Evolutionary conservation across 805 yeast genomes (phyloP), one percentile per base, ranked within the genome.

Genomic region (Gaillardinia entomophila): DNA sequence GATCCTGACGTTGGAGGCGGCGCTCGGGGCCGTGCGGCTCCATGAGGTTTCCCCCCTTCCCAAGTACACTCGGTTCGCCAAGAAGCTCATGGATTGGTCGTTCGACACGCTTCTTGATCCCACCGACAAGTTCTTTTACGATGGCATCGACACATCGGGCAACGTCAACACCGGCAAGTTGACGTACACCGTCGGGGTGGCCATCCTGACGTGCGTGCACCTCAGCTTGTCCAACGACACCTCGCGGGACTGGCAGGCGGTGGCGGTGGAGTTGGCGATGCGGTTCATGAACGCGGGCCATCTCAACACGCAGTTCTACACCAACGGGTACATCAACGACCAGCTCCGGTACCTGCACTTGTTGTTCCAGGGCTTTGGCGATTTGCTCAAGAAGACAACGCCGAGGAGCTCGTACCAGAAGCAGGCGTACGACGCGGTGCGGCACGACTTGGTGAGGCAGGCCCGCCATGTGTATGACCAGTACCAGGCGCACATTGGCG

Each of bases 281-380:
- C 10, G 27, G 12, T 5, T 13, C 11, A 12, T 25, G 10, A 36
- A 35, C 19, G 45, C 36, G 3, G 53, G 51, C 3, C 32, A 30
- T 8, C 38, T 45, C 22, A 41, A 48, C 27, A 36, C 38, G 16
- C 42, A 40, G 16, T 48, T 44, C 38, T 48, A 38, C 27, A 24
- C 40, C 20, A 29, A 46, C 18, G 53, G 53, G 3, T 38, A 46
- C 38, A 35, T 48, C 38, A 41, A 43, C 32, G 39, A 48, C 28
- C 32, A 30, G 4, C 28, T 43, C 31, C 25, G 35, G 20, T 43
- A 48, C 25, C 31, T 38, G 15, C 51, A 48, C 34, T 30, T 45
- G 16, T 33, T 48, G 11, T 40, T 46, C 17, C 34, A 29, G 4
- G 53, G 51, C 2, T 36, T 45, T 16, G 45, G 43, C 1, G 51